A percentile compares a stretch with the other conserved stretches of the same genome.
Evolutionary conservation across 108 stramenopile species (phyloP).

Genomic region (Asterionellopsis glacialis): DNA sequence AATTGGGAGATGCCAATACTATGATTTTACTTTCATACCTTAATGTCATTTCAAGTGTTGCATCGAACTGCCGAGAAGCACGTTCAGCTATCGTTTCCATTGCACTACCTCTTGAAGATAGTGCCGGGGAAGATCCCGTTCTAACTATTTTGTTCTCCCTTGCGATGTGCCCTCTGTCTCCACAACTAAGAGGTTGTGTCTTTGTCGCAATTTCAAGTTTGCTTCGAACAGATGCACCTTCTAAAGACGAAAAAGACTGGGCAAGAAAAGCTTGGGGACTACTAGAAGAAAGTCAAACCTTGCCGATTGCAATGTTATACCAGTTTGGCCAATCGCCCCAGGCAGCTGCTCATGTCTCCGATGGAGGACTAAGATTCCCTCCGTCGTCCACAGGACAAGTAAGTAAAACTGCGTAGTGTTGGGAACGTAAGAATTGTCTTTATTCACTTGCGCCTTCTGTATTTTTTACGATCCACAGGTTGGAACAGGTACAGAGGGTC

Average conservation of each 20-base stretch:
- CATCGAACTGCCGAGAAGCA: slow-evolving; percentile 35
- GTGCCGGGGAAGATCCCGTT: slow-evolving; percentile 40
- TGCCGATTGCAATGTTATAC: slow-evolving; percentile 59
- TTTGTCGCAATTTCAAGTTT: slow-evolving; percentile 72
- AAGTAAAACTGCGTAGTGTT: background rate
- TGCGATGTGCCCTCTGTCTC: slow-evolving; percentile 46
- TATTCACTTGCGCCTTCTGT: background rate
- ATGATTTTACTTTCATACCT: slow-evolving; percentile 37
- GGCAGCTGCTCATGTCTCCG: background rate
- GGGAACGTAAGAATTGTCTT: background rate
- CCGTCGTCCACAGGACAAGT: slow-evolving; percentile 36
- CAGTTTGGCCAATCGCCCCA: slow-evolving; percentile 29
- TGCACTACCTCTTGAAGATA: slow-evolving; percentile 5
- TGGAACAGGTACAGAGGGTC: slow-evolving; percentile 2
- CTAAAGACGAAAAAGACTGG: slow-evolving; percentile 21
- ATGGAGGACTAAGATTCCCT: slow-evolving; percentile 23
- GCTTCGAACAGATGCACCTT: slow-evolving; percentile 20
- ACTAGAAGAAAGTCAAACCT: slow-evolving; percentile 60
- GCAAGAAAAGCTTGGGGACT: slow-evolving; percentile 67
- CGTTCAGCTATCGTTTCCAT: slow-evolving; percentile 39
- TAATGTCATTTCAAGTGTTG: slow-evolving; percentile 57
- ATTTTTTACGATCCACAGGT: slow-evolving; percentile 10
- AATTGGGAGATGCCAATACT: slow-evolving; percentile 50
- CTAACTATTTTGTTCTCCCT: slow-evolving; percentile 68
- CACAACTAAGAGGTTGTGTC: slow-evolving; percentile 52